Evolutionary conservation across 176 grass and related monocot species (phyloP).

Genomic region (Canna indica): DNA sequence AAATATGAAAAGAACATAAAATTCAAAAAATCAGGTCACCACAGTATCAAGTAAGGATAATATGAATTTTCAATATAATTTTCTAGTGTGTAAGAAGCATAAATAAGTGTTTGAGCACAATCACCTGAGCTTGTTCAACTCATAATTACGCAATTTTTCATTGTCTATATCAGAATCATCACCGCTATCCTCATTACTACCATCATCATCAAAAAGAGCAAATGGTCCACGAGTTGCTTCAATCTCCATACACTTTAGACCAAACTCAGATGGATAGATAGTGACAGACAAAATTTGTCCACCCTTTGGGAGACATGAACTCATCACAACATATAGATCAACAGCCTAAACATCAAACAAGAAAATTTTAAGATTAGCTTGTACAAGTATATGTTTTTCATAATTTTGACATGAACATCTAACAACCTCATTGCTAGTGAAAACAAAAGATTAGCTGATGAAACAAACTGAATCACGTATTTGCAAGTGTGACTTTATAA

Average conservation of each 20-base stretch:
- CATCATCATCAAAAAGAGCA: conserved; percentile 44
- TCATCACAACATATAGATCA: conserved; percentile 90
- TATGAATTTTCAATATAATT: background rate
- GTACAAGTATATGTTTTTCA: too few species aligned
- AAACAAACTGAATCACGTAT: too few species aligned
- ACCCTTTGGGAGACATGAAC: conserved; percentile 54
- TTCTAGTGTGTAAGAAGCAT: background rate
- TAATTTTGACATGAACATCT: too few species aligned
- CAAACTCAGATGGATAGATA: conserved; percentile 86
- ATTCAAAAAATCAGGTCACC: background rate
- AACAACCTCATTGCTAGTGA: too few species aligned
- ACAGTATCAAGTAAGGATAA: background rate
- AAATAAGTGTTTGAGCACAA: conserved; percentile 9
- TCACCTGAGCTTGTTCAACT: conserved; percentile 85
- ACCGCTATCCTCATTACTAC: conserved; percentile 1
- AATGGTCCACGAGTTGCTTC: conserved; percentile 53
- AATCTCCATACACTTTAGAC: conserved; percentile 70
- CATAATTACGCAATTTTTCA: conserved; percentile 67
- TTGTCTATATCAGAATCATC: conserved; percentile 41
- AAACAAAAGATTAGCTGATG: too few species aligned
- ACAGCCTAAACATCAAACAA: conserved; percentile 40
- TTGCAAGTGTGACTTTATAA: too few species aligned
- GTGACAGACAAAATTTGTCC: conserved; percentile 54
- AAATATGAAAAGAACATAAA: background rate
- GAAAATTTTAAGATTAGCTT: conserved; percentile 4